Evolutionary conservation across 1,139 yeast genomes (phyloP), one percentile per base, ranked within the genome.

Genomic region (Pichia cactophila): DNA sequence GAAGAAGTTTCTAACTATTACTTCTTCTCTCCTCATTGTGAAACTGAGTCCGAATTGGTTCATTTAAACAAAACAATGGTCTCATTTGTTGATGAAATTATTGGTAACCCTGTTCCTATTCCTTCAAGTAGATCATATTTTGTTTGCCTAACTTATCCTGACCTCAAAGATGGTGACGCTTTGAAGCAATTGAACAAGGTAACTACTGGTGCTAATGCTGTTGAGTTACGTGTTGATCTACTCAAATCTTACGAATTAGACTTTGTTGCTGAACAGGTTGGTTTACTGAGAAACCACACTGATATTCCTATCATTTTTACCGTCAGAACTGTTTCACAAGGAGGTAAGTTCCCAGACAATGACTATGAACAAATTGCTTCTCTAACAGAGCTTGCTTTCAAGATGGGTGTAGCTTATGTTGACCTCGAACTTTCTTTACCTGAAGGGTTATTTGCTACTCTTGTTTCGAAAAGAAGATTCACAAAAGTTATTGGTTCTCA

Each of bases 401-500:
- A 81, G 65, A 71, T 85, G 50, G 80, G 78, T 42, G 66, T 77
- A 40, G 77, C 73, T 45, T 75, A 67, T 57, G 68, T 77, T 38
- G 83, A 78, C 53, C 58, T 78, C 48, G 81, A 78, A 59, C 62
- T 78, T 36, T 65, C 78, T 3, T 69, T 74, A 60, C 76, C 80
- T 7, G 68, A 62, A 35, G 67, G 65, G 16, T 53, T 72, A 29
- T 67, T 73, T 50, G 71, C 72, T 38, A 62, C 69, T n/a, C 61
- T 80, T 17, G 62, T 74, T 38, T 65, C 70, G n/a, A 66, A 69
- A 44, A 80, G 77, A 60, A 78, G 80, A 6, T 74, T 71, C 63
- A 81, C 95, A 16, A 79, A 78, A 61, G 72, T 90, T 43, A 85
- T 92, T 66, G 95, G 89, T 14, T 85, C 96, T 1, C 86, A 82